Evolutionary conservation across 2,329 filamentous ascomycete species (phyloP), one percentile per base, ranked within the genome.

Genomic region (Diaporthe capsici): DNA sequence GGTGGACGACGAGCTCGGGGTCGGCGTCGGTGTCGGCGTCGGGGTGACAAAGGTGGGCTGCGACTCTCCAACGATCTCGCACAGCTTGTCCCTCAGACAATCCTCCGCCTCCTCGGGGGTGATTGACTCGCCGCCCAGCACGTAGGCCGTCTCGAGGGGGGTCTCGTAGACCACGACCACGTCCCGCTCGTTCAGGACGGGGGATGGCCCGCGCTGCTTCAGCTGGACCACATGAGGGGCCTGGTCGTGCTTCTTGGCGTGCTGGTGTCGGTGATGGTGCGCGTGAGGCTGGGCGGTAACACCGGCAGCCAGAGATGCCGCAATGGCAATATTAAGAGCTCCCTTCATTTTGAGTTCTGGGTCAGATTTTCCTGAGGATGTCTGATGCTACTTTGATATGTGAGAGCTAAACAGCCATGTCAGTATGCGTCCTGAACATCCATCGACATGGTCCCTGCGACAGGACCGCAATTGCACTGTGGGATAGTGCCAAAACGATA

Each of bases 61-160:
- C 60, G 88, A 87, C 82, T 91, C 90, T 78, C 91, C 90, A 61
- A 93, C 86, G 67, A 94, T 86, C 63, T 93, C 87, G 86, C 92
- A 97, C 63, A 90, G 89, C 71, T 95, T 94, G 77, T 93, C 90
- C 75, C 89, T 85, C 79, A 98, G 89, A 78, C 95, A 95, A 73
- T 90, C 82, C 85, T 93, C 89, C 72, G 95, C 95, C 76, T 95
- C 90, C 0, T 89, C 84, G 76, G 89, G 85, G 72, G 87, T 86
- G 79, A 98, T 89, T 47, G 86, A 78, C 81, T 92, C 80, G 76
- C 92, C 93, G 76, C 93, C 90, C 72, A 96, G 86, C 37, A 83
- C 89, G 85, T 96, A 98, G 74, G 93, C 89, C 74, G 92, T 91
- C 79, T 92, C 90, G 71, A 91, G 92, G 44, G 92, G 89, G 57